Base-by-base conservation (phyloP, 352 stramenopile genomes). In the Phytopythium aichiense region DNA sequence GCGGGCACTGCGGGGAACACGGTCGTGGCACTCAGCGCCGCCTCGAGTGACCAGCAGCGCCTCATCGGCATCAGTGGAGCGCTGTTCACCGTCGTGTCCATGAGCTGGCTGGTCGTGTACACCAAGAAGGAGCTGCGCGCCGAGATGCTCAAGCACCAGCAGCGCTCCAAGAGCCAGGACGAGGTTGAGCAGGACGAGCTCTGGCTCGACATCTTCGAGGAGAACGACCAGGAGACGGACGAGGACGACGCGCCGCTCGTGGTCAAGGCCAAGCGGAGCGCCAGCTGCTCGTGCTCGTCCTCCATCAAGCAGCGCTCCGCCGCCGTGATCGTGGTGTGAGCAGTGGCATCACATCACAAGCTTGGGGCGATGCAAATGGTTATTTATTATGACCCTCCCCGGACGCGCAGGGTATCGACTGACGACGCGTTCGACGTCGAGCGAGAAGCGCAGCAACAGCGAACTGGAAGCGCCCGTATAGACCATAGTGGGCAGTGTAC, bases 81-180 rank as follows among this genome's bases (percentile, higher is more conserved):
- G 15, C 43, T 82, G 7, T 68, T 81, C 60, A 81, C 76, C 3
- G 54, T 76, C 28, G 45, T 68, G 25, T 68, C 71, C 33, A 84
- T 84, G 73, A 72, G 65, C 37, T 84, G 72, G 63, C 69, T 84
- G 20, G 73, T 84, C 53, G 57, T 82, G 40, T 82, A 84, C 59
- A 84, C 74, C 4, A 76, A 72, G 49, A 69, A 76, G 37, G 61
- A 84, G 66, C 63, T 84, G 12, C 64, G 72, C 31, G 69, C 56
- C 13, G 73, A 82, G 54, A 53, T 84, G 33, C 63, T 46, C 25
- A 76, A 80, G 54, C 68, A 75, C 23, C 54, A 76, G 53, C 71
- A 72, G 45, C 65, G 60, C 43, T 52, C 51, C 60, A 70, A 52
- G 37, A 61, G 35, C 33, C 37, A 66, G 11, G 64, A 66, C 16